A percentile compares a stretch with the other conserved stretches of the same genome.
phyloP scores from a whole-genome alignment of 1,139 yeast species.

The Kurtzmaniella natalensis region DNA sequence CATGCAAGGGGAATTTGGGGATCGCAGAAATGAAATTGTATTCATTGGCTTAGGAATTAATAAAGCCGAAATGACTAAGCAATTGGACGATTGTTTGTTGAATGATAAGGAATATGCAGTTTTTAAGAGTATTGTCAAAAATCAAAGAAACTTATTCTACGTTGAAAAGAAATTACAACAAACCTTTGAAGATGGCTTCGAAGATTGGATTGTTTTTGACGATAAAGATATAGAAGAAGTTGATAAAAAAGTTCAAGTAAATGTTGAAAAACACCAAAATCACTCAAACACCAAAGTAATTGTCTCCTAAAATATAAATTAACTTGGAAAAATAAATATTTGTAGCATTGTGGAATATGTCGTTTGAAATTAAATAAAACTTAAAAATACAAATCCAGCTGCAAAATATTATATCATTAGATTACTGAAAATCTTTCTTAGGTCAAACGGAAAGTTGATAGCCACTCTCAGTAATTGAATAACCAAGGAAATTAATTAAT shows the following conservation, averaged over 20 bases:
- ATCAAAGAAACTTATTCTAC: slow-evolving; percentile 21
- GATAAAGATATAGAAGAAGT: slow-evolving; percentile 9
- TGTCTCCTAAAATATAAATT: too few relatives aligned
- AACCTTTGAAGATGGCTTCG: slow-evolving; percentile 35
- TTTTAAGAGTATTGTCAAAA: slow-evolving; percentile 21
- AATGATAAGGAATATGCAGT: slow-evolving; percentile 28
- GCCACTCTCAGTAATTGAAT: too few relatives aligned
- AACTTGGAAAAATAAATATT: too few relatives aligned
- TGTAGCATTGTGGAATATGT: too few relatives aligned
- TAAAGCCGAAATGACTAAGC: slow-evolving; percentile 18
- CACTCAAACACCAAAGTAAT: slow-evolving; percentile 4
- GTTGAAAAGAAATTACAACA: slow-evolving; percentile 26
- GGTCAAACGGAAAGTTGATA: too few relatives aligned
- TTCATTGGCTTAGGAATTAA: slow-evolving; percentile 38
- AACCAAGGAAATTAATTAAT: too few relatives aligned
- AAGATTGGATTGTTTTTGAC: slow-evolving; percentile 15
- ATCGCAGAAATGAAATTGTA: slow-evolving; percentile 41
- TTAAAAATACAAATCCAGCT: too few relatives aligned
- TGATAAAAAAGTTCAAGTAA: slow-evolving; percentile 4
- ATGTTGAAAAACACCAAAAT: background rate
- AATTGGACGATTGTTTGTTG: slow-evolving; percentile 31
- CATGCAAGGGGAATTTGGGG: slow-evolving; percentile 36
- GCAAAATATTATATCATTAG: too few relatives aligned
- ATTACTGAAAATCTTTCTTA: too few relatives aligned
- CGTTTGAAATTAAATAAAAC: too few relatives aligned